These are phyloP conservation scores for Wickerhamiella sergipiensis DNA, from an alignment of 805 yeast genomes.

Conservation along the genomic window DNA sequence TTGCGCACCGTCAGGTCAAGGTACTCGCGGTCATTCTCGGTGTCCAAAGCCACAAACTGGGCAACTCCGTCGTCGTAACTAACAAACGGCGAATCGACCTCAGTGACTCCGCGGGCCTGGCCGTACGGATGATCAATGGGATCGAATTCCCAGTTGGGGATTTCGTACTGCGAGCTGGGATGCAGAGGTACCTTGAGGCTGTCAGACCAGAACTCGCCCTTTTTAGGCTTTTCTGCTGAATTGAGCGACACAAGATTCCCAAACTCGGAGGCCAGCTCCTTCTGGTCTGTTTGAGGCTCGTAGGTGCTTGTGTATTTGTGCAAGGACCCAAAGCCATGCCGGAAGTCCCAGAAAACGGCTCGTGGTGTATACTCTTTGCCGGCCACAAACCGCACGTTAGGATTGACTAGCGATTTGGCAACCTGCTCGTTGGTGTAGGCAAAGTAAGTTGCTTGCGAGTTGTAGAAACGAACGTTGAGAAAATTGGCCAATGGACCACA, in stretches of 20 bases:
- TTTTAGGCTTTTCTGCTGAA: not conserved
- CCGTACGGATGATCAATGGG: not conserved
- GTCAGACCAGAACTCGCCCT: not conserved
- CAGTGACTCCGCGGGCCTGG: not conserved
- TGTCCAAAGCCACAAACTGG: conserved; percentile 35
- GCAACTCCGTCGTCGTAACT: conserved; percentile 39
- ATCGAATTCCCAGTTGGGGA: conserved; percentile 46
- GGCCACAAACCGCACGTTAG: conserved; percentile 35
- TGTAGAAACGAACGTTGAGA: conserved; percentile 66
- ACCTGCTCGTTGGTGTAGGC: conserved; percentile 30
- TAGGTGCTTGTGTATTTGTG: not conserved
- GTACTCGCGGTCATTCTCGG: conserved; percentile 29
- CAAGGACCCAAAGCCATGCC: conserved; percentile 24
- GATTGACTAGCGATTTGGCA: conserved; percentile 26
- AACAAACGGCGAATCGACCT: conserved; percentile 14
- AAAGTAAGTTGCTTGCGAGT: conserved; percentile 58
- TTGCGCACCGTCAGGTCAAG: conserved; percentile 49
- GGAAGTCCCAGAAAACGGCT: conserved; percentile 64
- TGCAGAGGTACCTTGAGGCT: conserved; percentile 49
- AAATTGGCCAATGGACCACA: conserved; percentile 64
- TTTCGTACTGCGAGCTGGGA: conserved; percentile 42
- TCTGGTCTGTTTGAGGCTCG: not conserved
- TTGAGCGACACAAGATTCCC: conserved; percentile 30
- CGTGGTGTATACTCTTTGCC: conserved; percentile 65
- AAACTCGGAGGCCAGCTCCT: conserved; percentile 31